Percentiles rank a stretch among this genome's conserved stretches.
Evolutionary conservation across 805 yeast species (phyloP).

Genomic region (Wickerhamomyces queroliae): DNA sequence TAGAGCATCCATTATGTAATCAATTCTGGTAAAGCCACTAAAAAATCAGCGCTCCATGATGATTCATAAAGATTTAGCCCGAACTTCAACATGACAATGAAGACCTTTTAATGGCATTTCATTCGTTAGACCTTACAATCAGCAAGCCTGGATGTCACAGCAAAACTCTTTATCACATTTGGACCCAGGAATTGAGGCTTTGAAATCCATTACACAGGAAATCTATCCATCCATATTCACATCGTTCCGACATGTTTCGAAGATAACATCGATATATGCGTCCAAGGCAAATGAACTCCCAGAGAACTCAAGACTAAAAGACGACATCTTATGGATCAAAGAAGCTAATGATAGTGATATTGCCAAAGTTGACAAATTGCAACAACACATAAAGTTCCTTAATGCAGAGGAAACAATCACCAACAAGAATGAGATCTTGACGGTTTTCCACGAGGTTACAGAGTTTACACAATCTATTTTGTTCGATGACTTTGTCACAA

Average conservation of each 20-base stretch:
- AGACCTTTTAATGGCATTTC: too few relatives aligned
- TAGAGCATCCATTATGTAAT: too few relatives aligned
- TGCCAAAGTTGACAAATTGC: slow-evolving; percentile 6
- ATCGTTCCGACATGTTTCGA: slow-evolving; percentile 8
- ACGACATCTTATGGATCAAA: slow-evolving; percentile 15
- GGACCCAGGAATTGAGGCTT: slow-evolving; percentile 7
- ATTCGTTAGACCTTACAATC: too few relatives aligned
- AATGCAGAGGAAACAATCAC: slow-evolving; percentile 17
- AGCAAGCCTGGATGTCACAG: slow-evolving; percentile 7
- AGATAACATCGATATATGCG: slow-evolving; percentile 2
- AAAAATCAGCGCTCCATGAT: too few relatives aligned
- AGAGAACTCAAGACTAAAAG: slow-evolving; percentile 2
- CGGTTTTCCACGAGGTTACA: slow-evolving; percentile 12
- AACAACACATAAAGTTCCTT: slow-evolving; percentile 12
- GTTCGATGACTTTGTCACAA: slow-evolving; percentile 12
- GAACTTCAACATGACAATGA: too few relatives aligned
- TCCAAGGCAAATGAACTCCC: not conserved
- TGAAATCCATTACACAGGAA: slow-evolving; percentile 4
- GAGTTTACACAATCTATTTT: slow-evolving; percentile 9
- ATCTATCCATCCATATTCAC: slow-evolving; percentile 10
- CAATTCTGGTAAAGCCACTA: too few relatives aligned
- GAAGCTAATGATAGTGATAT: slow-evolving; percentile 10
- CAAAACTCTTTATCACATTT: slow-evolving; percentile 9
- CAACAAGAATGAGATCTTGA: slow-evolving; percentile 11
- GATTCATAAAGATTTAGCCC: too few relatives aligned